These are phyloP conservation scores for Dichomitus squalens DNA, from an alignment of 1,284 basidiomycete species.

Conservation along the genomic window DNA sequence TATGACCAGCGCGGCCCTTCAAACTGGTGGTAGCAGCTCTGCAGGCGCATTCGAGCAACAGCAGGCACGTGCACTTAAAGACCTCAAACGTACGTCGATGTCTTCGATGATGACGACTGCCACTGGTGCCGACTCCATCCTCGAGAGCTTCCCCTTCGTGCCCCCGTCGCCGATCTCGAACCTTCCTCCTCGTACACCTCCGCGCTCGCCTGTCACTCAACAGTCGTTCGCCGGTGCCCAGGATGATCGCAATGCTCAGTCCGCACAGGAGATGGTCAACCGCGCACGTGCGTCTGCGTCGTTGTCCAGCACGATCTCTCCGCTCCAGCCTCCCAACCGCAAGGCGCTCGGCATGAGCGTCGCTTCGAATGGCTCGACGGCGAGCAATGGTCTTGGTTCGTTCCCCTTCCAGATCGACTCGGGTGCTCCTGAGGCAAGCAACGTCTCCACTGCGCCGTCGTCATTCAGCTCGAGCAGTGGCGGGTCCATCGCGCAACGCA, in stretches of 20 bases:
- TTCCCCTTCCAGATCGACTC: slow-evolving; percentile 85
- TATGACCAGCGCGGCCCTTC: slow-evolving; percentile 29
- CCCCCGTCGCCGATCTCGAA: slow-evolving; percentile 82
- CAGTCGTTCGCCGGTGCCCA: slow-evolving; percentile 45
- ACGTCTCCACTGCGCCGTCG: slow-evolving; percentile 22
- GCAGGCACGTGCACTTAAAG: slow-evolving; percentile 58
- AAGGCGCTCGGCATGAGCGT: slow-evolving; percentile 67
- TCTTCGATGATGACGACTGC: slow-evolving; percentile 68
- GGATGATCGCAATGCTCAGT: slow-evolving; percentile 16
- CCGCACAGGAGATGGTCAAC: slow-evolving; percentile 35
- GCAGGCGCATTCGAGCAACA: slow-evolving; percentile 55
- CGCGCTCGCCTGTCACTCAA: slow-evolving; percentile 67
- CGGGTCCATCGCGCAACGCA: slow-evolving; percentile 37
- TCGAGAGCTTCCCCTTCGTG: slow-evolving; percentile 84
- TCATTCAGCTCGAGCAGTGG: slow-evolving; percentile 27
- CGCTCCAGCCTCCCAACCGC: slow-evolving; percentile 43
- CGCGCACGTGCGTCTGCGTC: slow-evolving; percentile 20
- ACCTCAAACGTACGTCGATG: slow-evolving; percentile 59
- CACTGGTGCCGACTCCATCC: slow-evolving; percentile 74
- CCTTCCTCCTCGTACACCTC: slow-evolving; percentile 71
- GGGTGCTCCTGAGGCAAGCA: slow-evolving; percentile 19
- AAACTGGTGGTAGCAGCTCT: slow-evolving; percentile 20
- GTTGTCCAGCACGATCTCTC: slow-evolving; percentile 10
- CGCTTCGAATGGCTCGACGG: slow-evolving; percentile 69
- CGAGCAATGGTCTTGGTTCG: slow-evolving; percentile 72